phyloP scores from a whole-genome alignment of 2,329 filamentous ascomycete genomes.

The Stagonosporopsis tanaceti region DNA sequence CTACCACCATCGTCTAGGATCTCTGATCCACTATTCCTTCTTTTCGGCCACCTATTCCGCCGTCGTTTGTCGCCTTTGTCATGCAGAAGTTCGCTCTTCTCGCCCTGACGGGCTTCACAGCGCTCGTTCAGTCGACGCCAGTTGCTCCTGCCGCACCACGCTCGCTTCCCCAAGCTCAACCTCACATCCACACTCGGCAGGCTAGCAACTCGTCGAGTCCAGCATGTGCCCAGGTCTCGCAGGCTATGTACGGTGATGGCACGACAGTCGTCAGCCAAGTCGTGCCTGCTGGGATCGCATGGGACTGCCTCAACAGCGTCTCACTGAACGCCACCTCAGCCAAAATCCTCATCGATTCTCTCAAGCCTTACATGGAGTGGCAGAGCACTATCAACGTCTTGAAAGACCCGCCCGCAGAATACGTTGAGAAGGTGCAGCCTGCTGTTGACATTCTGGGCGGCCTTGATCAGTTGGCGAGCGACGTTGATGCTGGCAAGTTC shows the following conservation, averaged over 20 bases:
- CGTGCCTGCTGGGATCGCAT: constrained; percentile 55
- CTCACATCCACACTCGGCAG: constrained; percentile 32
- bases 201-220: constrained; percentile 32
- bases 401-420: constrained; percentile 56
- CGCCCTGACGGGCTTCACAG: constrained; percentile 33
- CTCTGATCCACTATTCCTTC: constrained; percentile 11
- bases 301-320: constrained; percentile 55
- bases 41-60: constrained; percentile 5
- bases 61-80: constrained; percentile 10
- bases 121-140: constrained; percentile 37
- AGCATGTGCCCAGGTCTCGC: constrained; percentile 46
- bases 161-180: constrained; percentile 23
- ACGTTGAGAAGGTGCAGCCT: constrained; percentile 55
- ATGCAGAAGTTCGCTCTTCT: constrained; percentile 36
- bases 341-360: constrained; percentile 48
- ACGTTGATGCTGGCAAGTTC: constrained; percentile 49
- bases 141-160: constrained; percentile 25
- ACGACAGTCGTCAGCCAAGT: constrained; percentile 24
- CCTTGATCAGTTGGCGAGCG: constrained; percentile 50
- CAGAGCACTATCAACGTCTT: constrained; percentile 56
- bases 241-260: constrained; percentile 37
- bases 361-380: constrained; percentile 57
- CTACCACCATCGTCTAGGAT: constrained; percentile 11
- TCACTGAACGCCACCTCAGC: constrained; percentile 55
- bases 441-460: constrained; percentile 54